These are phyloP conservation scores for Bocquillonia castaneifolia DNA, from an alignment of 441 rosid genomes.

Conservation along the genomic window DNA sequence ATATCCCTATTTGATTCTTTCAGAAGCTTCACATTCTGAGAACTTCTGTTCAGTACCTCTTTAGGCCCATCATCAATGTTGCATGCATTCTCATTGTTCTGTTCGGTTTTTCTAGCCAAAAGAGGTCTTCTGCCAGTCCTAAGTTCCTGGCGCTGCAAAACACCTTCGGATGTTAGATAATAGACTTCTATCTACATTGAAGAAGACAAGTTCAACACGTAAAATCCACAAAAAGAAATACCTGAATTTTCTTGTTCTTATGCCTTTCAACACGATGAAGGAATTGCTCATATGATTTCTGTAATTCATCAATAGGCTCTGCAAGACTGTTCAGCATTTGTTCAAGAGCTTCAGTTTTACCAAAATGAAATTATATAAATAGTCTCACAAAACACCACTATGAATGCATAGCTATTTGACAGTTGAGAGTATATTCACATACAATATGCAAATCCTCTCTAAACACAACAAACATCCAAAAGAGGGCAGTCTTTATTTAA, in stretches of 20 bases:
- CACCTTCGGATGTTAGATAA: slow-evolving; percentile 24
- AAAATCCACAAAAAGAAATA: slow-evolving; percentile 26
- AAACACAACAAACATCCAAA: too few species aligned
- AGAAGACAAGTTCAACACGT: slow-evolving; percentile 20
- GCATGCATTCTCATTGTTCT: slow-evolving; percentile 30
- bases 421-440: too few species aligned
- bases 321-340: slow-evolving; percentile 57
- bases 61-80: slow-evolving; percentile 13
- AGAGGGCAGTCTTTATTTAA: too few species aligned
- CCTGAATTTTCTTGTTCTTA: slow-evolving; percentile 62
- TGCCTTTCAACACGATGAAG: slow-evolving; percentile 66
- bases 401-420: not conserved
- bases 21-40: slow-evolving; percentile 22
- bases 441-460: too few species aligned
- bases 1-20: slow-evolving; percentile 18
- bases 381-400: not conserved
- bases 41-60: slow-evolving; percentile 16
- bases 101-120: slow-evolving; percentile 27
- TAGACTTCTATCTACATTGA: slow-evolving; percentile 11
- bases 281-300: slow-evolving; percentile 79
- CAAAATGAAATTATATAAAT: not conserved
- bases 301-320: slow-evolving; percentile 77
- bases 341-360: slow-evolving; percentile 8
- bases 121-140: slow-evolving; percentile 37
- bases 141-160: slow-evolving; percentile 41